Conservation (phyloP, 805 yeast species). For the Lipomyces spencermartinsiae region DNA sequence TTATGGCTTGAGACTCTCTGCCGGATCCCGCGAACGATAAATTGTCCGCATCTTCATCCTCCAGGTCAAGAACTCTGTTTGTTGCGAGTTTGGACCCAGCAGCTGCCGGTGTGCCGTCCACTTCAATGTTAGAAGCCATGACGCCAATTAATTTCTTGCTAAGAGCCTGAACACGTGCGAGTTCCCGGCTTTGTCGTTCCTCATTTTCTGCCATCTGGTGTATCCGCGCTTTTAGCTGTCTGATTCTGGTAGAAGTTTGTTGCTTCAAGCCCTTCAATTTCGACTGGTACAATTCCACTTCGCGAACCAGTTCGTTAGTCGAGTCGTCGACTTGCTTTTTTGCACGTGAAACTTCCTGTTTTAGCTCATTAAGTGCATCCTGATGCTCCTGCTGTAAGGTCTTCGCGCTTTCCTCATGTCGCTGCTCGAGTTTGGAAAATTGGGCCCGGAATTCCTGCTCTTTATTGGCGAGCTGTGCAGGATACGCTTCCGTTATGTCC, state of each 20-base stretch:
- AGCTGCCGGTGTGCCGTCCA: neutral
- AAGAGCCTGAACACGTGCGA: slow-evolving; percentile 15
- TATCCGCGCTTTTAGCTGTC: neutral
- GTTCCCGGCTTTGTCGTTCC: slow-evolving; percentile 10
- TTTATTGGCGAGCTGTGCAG: neutral
- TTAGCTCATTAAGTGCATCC: neutral
- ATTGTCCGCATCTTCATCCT: neutral
- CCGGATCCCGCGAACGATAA: neutral
- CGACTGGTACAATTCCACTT: neutral
- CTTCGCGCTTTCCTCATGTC: neutral
- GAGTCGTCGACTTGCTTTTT: neutral
- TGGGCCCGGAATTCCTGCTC: neutral
- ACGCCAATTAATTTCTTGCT: slow-evolving; percentile 15
- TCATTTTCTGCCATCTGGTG: slow-evolving; percentile 3
- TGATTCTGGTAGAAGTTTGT: slow-evolving; percentile 5
- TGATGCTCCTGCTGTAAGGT: neutral
- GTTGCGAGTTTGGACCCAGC: neutral
- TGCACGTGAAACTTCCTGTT: neutral
- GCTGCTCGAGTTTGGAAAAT: neutral
- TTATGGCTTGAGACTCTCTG: neutral
- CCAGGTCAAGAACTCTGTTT: neutral
- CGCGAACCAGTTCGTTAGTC: neutral
- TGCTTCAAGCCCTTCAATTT: neutral
- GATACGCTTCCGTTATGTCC: neutral
- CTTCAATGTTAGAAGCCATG: slow-evolving; percentile 15